A percentile compares a stretch with the other conserved stretches of the same genome.
phyloP scores from a whole-genome alignment of 306 rosid species.

The Lathyrus oleraceus region DNA sequence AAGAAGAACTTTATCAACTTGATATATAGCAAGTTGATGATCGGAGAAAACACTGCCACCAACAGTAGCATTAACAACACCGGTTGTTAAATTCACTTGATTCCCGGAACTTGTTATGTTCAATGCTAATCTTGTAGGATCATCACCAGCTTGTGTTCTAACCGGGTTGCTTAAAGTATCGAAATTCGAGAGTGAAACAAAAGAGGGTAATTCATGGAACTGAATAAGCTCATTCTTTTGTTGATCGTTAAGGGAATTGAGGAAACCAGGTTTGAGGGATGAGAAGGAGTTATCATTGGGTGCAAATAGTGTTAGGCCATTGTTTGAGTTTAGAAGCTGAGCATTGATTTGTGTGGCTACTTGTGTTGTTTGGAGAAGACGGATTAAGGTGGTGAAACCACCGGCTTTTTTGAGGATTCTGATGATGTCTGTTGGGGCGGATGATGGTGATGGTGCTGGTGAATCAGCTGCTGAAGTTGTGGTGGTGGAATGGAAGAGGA shows the following conservation, averaged over 20 bases:
- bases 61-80: conserved; percentile 62
- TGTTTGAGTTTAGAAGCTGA: conserved; percentile 58
- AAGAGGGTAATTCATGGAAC: conserved; percentile 55
- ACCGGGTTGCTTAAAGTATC: conserved; percentile 71
- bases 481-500: conserved; percentile 21
- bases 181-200: conserved; percentile 57
- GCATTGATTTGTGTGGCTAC: conserved; percentile 54
- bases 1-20: conserved; percentile 61
- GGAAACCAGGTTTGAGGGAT: conserved; percentile 62
- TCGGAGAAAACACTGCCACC: conserved; percentile 68
- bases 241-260: conserved; percentile 55
- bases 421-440: conserved; percentile 60
- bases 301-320: conserved; percentile 59
- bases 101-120: conserved; percentile 65
- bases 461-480: conserved; percentile 38
- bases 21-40: conserved; percentile 67
- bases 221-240: conserved; percentile 66
- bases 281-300: conserved; percentile 61
- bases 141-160: conserved; percentile 71
- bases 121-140: conserved; percentile 50
- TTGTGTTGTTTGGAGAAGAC: conserved; percentile 64
- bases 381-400: conserved; percentile 58
- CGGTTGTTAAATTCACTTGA: conserved; percentile 58
- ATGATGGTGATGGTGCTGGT: conserved; percentile 57
- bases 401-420: conserved; percentile 64